Evolutionary conservation across 1,139 yeast genomes (phyloP), one percentile per base, ranked within the genome.

Genomic region (Magnusiomyces fungicola): DNA sequence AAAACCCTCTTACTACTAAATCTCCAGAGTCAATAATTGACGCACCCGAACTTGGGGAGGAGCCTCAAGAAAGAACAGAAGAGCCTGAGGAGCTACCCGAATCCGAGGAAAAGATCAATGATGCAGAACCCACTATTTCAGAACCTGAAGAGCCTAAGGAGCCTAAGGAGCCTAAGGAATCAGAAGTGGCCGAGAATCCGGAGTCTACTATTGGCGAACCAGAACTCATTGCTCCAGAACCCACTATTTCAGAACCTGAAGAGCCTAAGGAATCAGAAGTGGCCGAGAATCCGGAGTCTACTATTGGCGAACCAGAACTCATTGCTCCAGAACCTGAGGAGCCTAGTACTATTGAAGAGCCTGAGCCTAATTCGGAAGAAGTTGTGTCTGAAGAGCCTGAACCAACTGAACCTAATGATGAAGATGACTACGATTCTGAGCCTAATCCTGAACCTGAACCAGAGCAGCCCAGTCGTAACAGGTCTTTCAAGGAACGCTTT

Each of bases 401-500:
- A n/a, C 27, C 24, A n/a, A 33, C 19, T 33, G 38, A 30, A 22
- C 14, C 14, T 18, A 30, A 30, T 14, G 30, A 24, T 24, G 10
- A 25, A 6, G 21, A n/a, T n/a, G 43, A 39, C 5, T 23, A n/a
- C 22, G 38, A 30, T 4, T 27, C 41, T 21, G 41, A 38, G 2
- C 9, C 24, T 19, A 16, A 21, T 3, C 6, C 16, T 10, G 41
- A 38, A 10, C 19, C 40, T n/a, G 43, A 40, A 25, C 12, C 18
- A 3, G 33, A 40, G 9, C 33, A 38, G 42, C 40, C 40, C 24
- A 10, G n/a, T 16, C n/a, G 29, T 3, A 42, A 42, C 21, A 42
- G 32, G 37, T 16, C 34, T 10, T 23, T 42, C 14, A 42, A 42
- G 19, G 38, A 42, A 32, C 24, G 27, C 19, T 30, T 42, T 32